Evolutionary conservation across 805 yeast genomes (phyloP).

Genomic region (Lachancea waltii): DNA sequence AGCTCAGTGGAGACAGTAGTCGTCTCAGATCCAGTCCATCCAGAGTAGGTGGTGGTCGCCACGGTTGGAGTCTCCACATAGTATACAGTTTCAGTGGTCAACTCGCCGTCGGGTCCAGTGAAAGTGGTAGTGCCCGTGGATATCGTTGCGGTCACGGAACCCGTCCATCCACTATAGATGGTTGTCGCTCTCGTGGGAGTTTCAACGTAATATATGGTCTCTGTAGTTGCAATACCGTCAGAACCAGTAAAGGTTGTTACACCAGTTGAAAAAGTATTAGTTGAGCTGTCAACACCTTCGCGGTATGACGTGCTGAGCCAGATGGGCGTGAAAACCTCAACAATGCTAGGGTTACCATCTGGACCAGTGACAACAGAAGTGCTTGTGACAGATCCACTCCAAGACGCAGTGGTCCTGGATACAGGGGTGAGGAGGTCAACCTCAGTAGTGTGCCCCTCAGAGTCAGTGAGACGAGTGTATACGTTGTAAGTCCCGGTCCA

Average conservation of each 20-base stretch:
- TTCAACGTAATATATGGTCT: conserved; percentile 13
- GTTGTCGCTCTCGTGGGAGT: conserved; percentile 11
- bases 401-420: conserved; percentile 1
- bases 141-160: conserved; percentile 8
- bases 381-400: conserved; percentile 5
- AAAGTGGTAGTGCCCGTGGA: neutral
- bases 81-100: conserved; percentile 6
- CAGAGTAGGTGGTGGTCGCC: conserved; percentile 1
- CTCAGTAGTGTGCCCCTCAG: conserved; percentile 4
- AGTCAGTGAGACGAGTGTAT: conserved; percentile 3
- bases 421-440: conserved; percentile 2
- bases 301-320: conserved; percentile 5
- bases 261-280: conserved; percentile 5
- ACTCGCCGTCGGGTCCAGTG: conserved; percentile 4
- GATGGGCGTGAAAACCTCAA: conserved; percentile 4
- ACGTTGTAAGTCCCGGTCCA: conserved; percentile 6
- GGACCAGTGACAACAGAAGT: conserved; percentile 4
- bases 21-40: no score
- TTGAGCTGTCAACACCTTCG: conserved; percentile 7
- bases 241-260: conserved; percentile 8
- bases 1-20: no score
- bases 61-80: conserved; percentile 6
- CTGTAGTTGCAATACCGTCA: conserved; percentile 11
- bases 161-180: conserved; percentile 9
- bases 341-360: conserved; percentile 9